These are phyloP conservation scores for Agroathelia rolfsii DNA, from an alignment of 1,284 basidiomycete species.

Conservation along the genomic window DNA sequence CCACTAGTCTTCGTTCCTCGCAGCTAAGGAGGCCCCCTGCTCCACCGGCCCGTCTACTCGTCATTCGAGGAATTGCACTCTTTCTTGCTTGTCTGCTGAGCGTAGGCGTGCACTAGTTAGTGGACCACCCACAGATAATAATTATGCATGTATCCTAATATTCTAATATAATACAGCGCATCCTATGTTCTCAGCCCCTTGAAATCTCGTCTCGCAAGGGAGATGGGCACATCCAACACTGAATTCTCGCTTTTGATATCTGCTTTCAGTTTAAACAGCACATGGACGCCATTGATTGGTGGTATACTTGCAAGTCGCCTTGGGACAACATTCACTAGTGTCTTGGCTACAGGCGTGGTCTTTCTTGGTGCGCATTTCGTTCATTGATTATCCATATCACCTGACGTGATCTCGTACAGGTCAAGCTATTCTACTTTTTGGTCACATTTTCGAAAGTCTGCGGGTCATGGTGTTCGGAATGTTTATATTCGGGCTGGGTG, in stretches of 20 bases:
- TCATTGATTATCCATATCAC: neutral
- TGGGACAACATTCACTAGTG: conserved; percentile 59
- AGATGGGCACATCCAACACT: conserved; percentile 67
- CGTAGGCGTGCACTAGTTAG: too few species aligned
- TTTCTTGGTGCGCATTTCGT: conserved; percentile 38
- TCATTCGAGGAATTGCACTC: too few species aligned
- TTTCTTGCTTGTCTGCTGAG: too few species aligned
- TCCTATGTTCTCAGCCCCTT: conserved; percentile 66
- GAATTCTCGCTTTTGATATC: conserved; percentile 71
- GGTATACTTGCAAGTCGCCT: conserved; percentile 58
- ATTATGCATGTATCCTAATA: too few species aligned
- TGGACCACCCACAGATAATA: too few species aligned
- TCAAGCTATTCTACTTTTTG: conserved; percentile 51
- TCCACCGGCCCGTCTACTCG: too few species aligned
- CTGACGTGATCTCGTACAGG: conserved; percentile 27
- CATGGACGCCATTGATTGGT: conserved; percentile 72
- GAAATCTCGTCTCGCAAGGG: conserved; percentile 60
- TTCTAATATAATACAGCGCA: too few species aligned
- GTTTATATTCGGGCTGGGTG: conserved; percentile 71
- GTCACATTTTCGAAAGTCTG: conserved; percentile 48
- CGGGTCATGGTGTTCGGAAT: conserved; percentile 60
- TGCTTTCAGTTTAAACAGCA: conserved; percentile 67
- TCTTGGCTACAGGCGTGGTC: conserved; percentile 63
- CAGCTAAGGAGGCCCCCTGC: too few species aligned
- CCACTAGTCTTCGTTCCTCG: too few species aligned